Conservation (phyloP, 2,329 filamentous ascomycete species). For the Chrysoporthe deuterocubensis region DNA sequence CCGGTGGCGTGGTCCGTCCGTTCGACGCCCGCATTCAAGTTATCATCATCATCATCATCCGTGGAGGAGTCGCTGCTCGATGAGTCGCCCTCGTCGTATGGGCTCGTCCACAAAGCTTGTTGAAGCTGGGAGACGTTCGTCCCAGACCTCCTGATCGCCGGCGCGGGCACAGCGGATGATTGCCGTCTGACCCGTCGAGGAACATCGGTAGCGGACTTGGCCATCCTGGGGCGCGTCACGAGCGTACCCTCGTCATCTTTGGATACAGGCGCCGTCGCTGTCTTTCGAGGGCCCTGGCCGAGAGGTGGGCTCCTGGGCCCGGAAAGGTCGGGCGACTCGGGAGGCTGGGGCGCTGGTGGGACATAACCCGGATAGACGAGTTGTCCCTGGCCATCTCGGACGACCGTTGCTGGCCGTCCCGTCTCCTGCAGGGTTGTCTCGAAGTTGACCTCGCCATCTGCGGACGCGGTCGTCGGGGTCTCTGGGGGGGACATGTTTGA, state of each 20-base stretch:
- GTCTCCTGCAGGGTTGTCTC: constrained; percentile 33
- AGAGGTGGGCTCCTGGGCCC: background rate
- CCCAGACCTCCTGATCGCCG: constrained; percentile 33
- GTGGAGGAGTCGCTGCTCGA: constrained; percentile 34
- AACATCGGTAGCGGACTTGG: constrained; percentile 33
- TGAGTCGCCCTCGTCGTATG: constrained; percentile 29
- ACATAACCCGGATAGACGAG: constrained; percentile 40
- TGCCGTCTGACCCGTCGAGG: constrained; percentile 25
- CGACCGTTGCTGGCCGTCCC: constrained; percentile 37
- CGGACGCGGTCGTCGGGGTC: constrained; percentile 2
- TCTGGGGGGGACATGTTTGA: constrained; percentile 12
- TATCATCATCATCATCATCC: constrained; percentile 36
- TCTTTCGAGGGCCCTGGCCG: constrained; percentile 16
- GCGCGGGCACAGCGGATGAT: constrained; percentile 27
- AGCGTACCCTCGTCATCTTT: background rate
- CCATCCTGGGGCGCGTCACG: constrained; percentile 27
- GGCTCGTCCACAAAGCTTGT: constrained; percentile 33
- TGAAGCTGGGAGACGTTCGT: constrained; percentile 38
- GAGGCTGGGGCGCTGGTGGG: constrained; percentile 36
- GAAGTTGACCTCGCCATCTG: constrained; percentile 33
- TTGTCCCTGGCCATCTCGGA: constrained; percentile 38
- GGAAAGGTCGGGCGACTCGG: constrained; percentile 2
- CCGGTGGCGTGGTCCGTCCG: constrained; percentile 16
- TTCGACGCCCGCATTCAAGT: constrained; percentile 14
- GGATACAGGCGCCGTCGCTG: constrained; percentile 26